Evolutionary conservation across 257 asterid genomes (phyloP).

Genomic region (Striga asiatica): DNA sequence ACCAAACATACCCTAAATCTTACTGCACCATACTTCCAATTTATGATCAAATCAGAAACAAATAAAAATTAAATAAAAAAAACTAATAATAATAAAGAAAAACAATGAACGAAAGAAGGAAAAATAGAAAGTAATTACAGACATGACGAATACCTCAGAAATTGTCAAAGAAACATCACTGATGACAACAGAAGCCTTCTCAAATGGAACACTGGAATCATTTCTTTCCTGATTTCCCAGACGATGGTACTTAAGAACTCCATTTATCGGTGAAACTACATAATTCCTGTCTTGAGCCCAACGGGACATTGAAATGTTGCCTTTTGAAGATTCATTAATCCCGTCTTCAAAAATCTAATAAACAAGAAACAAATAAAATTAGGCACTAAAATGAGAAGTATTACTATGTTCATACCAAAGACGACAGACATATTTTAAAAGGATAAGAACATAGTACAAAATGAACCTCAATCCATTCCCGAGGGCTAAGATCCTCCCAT

Average conservation of each 20-base stretch:
- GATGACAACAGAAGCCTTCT: slow-evolving; percentile 77
- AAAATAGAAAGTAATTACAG: too few species aligned
- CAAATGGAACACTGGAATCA: slow-evolving; percentile 74
- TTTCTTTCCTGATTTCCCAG: slow-evolving; percentile 84
- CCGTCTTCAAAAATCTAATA: slow-evolving; percentile 90
- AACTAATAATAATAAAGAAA: not conserved
- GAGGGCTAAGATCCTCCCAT: slow-evolving; percentile 95
- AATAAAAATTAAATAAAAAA: not conserved
- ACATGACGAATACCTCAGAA: slow-evolving; percentile 58
- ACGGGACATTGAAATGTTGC: slow-evolving; percentile 26
- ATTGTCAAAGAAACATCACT: slow-evolving; percentile 74
- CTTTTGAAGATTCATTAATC: slow-evolving; percentile 54
- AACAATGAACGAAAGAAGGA: too few species aligned
- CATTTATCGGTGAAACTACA: slow-evolving; percentile 90
- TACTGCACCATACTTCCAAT: not conserved
- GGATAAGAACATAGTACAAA: slow-evolving; percentile 13
- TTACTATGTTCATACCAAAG: not conserved
- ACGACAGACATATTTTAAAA: not conserved
- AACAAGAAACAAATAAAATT: slow-evolving; percentile 8
- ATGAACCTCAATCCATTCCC: slow-evolving; percentile 90
- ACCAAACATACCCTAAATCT: not conserved
- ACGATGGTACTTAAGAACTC: slow-evolving; percentile 88
- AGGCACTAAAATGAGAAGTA: slow-evolving; percentile 7
- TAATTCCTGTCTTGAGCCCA: slow-evolving; percentile 73
- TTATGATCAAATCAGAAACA: not conserved